phyloP scores from a whole-genome alignment of 768 basidiomycete genomes.

The Fistulinella prunicolor region DNA sequence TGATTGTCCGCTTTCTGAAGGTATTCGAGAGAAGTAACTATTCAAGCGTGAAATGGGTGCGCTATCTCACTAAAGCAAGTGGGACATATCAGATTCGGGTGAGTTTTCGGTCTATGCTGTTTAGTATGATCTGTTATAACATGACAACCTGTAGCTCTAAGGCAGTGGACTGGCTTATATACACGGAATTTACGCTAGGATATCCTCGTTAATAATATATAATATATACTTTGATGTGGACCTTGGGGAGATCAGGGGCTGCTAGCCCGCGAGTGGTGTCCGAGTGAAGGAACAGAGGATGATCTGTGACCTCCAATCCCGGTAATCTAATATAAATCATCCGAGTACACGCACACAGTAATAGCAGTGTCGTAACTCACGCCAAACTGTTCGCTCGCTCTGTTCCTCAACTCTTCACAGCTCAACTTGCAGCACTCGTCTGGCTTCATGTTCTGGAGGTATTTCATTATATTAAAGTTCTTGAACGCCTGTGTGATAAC shows the following conservation, averaged over 20 bases:
- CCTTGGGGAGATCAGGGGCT: conserved; percentile 6
- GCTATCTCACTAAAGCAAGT: conserved; percentile 91
- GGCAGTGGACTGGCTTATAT: conserved; percentile 12
- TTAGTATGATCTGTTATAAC: neutral
- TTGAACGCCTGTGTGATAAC: neutral
- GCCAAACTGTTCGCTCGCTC: conserved; percentile 10
- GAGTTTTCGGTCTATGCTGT: conserved; percentile 33
- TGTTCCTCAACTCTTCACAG: conserved; percentile 4
- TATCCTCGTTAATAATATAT: conserved; percentile 24
- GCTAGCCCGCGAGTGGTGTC: neutral
- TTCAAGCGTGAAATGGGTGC: conserved; percentile 93
- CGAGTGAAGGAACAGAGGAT: neutral
- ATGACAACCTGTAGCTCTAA: conserved; percentile 27
- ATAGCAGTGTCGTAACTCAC: conserved; percentile 22
- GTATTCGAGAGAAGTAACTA: conserved; percentile 97
- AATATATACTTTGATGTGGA: conserved; percentile 23
- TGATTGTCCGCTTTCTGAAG: conserved; percentile 95
- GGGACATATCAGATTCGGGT: conserved; percentile 94
- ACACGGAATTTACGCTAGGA: conserved; percentile 26
- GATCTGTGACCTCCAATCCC: conserved; percentile 23
- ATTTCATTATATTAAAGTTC: conserved; percentile 13
- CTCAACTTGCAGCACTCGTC: conserved; percentile 20
- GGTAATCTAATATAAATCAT: conserved; percentile 16
- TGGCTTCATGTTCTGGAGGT: conserved; percentile 49
- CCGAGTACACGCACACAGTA: conserved; percentile 1